A percentile compares a stretch with the other conserved stretches of the same genome.
Evolutionary conservation across 805 yeast genomes (phyloP).

Genomic region (Candida silvicultrix): DNA sequence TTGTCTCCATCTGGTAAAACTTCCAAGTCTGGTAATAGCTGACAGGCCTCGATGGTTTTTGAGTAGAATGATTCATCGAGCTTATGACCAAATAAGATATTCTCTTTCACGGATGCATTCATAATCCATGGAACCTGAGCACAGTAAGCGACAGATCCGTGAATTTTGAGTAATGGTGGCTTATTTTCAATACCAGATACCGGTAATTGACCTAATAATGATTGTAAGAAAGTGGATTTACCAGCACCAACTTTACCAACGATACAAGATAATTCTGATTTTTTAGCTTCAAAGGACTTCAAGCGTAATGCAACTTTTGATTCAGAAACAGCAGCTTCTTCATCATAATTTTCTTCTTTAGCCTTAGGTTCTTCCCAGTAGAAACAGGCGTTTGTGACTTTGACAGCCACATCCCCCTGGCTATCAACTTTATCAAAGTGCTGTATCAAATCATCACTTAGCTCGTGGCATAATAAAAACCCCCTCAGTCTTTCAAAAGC

Average conservation of each 20-base stretch:
- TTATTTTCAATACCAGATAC: conserved; percentile 25
- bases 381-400: conserved; percentile 44
- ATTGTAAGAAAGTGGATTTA: conserved; percentile 50
- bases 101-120: conserved; percentile 90
- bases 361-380: conserved; percentile 35
- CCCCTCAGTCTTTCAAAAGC: conserved; percentile 47
- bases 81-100: conserved; percentile 83
- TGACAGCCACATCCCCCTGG: conserved; percentile 26
- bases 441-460: conserved; percentile 32
- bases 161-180: conserved; percentile 14
- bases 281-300: conserved; percentile 39
- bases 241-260: conserved; percentile 69
- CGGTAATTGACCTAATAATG: conserved; percentile 50
- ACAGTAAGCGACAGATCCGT: conserved; percentile 53
- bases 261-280: conserved; percentile 50
- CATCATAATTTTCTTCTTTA: conserved; percentile 27
- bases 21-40: conserved; percentile 39
- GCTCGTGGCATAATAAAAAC: conserved; percentile 41
- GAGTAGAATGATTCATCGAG: conserved; percentile 79
- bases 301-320: conserved; percentile 41
- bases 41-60: conserved; percentile 53
- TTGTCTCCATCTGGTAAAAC: conserved; percentile 46
- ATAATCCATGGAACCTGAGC: conserved; percentile 87
- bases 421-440: conserved; percentile 17
- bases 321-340: conserved; percentile 39